Evolutionary conservation across 495 filamentous ascomycete genomes (phyloP), one percentile per base, ranked within the genome.

Genomic region (Lentithecium fluviatile): DNA sequence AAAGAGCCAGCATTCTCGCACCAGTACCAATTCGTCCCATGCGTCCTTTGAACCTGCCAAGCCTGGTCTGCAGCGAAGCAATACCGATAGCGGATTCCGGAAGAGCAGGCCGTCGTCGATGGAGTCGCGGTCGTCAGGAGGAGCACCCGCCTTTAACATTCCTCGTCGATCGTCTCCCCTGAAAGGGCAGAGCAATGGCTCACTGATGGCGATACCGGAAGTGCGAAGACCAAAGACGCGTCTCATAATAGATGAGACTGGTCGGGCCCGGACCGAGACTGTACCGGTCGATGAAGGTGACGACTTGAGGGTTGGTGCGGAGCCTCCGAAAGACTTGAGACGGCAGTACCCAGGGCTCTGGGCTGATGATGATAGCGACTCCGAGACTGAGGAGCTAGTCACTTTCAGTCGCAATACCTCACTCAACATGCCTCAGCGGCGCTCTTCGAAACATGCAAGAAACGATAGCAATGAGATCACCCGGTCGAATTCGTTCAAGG

Each of bases 241-340:
- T 7, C 70, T 75, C 52, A 64, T 74, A 32, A 67, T 76, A 38
- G 74, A 74, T 60, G 69, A 74, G 50, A 67, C 61, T 51, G 74
- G 74, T 12, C 58, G 64, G 20, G 74, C 74, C 8, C 65, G 73
- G 1, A 76, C 74, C 0, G 74, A 76, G 60, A 75, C 70, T 8
- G 58, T 49, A 25, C 54, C 56, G 24, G 54, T 58, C 0, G 62
- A 68, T 2, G 64, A 68, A 1, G 71, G 73, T 52, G 62, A 69
- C 48, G 58, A 66, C 37, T 57, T 52, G 38, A 70, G 64, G 19
- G 63, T 69, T 4, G 63, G 69, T 50, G 67, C 54, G 11, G 50
- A 48, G 5, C 15, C 52, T 3, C 52, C 45, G 4, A 66, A 64
- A 32, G 66, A 72, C 19, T 59, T 67, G 4, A 50, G 70, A 50